These are phyloP conservation scores for Sistotremastrum suecicum DNA, from an alignment of 768 basidiomycete species.

Conservation along the genomic window DNA sequence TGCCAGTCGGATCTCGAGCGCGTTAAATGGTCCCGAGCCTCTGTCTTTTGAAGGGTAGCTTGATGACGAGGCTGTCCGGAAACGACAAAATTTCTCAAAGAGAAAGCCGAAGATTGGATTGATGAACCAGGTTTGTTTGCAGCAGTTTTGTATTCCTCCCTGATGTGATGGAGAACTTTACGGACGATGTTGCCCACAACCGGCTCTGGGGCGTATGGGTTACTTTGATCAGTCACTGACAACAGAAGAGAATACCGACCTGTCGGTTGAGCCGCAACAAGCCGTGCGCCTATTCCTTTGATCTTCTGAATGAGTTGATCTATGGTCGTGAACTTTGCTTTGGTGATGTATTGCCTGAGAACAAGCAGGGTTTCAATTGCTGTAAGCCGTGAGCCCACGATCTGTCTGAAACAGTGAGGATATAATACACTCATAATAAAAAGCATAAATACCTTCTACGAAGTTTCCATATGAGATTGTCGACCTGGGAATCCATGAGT, in stretches of 20 bases:
- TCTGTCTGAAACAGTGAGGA: conserved; percentile 41
- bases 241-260: conserved; percentile 31
- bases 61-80: conserved; percentile 55
- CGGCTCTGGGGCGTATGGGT: conserved; percentile 45
- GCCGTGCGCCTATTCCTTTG: conserved; percentile 58
- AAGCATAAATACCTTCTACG: not conserved
- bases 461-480: not conserved
- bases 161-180: conserved; percentile 83
- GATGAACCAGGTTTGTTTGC: conserved; percentile 30
- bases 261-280: conserved; percentile 91
- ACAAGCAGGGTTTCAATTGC: conserved; percentile 84
- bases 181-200: conserved; percentile 91
- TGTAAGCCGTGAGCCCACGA: conserved; percentile 80
- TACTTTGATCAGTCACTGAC: conserved; percentile 1
- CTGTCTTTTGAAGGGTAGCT: conserved; percentile 27
- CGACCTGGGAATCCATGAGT: no score
- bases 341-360: conserved; percentile 79
- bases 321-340: conserved; percentile 74
- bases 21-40: conserved; percentile 43
- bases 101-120: conserved; percentile 31
- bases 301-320: conserved; percentile 74
- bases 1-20: conserved; percentile 33
- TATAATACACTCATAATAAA: not conserved
- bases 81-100: conserved; percentile 73
- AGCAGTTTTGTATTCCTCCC: conserved; percentile 88